Conservation (phyloP, 1,284 basidiomycete species). For the Marasmius oreades region DNA sequence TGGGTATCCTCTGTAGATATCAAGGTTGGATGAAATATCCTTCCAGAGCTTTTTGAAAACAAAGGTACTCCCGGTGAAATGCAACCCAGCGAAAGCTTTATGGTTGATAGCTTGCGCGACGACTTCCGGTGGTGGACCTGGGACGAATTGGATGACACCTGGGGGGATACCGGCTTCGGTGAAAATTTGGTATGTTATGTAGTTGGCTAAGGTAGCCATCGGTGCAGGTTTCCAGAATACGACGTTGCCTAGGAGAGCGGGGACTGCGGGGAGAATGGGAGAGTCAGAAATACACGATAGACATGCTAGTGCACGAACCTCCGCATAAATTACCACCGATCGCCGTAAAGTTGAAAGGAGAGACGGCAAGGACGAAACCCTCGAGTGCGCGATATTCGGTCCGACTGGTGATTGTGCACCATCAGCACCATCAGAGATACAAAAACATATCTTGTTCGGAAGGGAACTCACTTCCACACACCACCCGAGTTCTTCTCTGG, state of each 20-base stretch:
- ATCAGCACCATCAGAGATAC: conserved; percentile 6
- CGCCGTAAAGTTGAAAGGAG: conserved; percentile 98
- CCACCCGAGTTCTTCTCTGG: conserved; percentile 85
- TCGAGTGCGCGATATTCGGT: conserved; percentile 95
- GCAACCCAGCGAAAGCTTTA: conserved; percentile 82
- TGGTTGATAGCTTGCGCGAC: conserved; percentile 81
- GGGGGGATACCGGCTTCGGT: conserved; percentile 92
- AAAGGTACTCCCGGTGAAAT: conserved; percentile 96
- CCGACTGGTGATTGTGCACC: conserved; percentile 52
- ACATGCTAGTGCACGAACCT: conserved; percentile 37
- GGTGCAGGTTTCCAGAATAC: conserved; percentile 98
- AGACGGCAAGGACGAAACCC: conserved; percentile 96
- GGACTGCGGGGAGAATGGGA: conserved; percentile 48
- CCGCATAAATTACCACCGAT: conserved; percentile 91
- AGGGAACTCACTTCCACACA: conserved; percentile 87
- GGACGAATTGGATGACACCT: conserved; percentile 96
- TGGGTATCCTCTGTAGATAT: conserved; percentile 86
- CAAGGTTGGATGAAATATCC: conserved; percentile 87
- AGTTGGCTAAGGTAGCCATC: conserved; percentile 93
- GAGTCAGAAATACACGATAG: background rate
- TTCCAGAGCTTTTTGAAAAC: conserved; percentile 97
- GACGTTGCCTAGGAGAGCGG: conserved; percentile 93
- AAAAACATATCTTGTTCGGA: background rate
- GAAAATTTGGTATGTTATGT: conserved; percentile 89
- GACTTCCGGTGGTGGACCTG: conserved; percentile 79